Evolutionary conservation across 2,329 filamentous ascomycete species (phyloP), one percentile per base, ranked within the genome.

Genomic region (Colletotrichum simmondsii): DNA sequence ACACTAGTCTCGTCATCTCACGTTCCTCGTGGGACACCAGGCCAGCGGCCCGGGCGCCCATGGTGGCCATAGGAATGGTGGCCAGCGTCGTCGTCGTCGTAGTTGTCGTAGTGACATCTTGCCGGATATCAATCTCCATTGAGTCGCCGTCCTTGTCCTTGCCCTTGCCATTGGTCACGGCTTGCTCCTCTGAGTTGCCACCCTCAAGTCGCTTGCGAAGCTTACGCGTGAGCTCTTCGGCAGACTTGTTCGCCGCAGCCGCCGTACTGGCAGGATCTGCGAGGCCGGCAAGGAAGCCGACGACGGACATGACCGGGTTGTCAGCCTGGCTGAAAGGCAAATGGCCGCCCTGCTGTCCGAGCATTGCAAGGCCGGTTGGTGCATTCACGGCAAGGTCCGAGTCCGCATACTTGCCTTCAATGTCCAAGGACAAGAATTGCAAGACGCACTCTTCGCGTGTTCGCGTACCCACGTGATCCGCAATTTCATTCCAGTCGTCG

Each of bases 331-430:
- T 95, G 82, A 98, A 97, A 0, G 97, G 97, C 58, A 98, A 88
- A 30, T 74, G 69, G 10, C 95, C 95, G 72, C 93, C 90, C 64
- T 94, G 89, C 69, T 91, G 89, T 42, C 93, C 92, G 46, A 97
- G 86, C 87, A 93, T 86, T 68, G 90, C 87, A 68, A 94, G 85
- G 8, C 91, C 89, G 1, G 85, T 89, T 12, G 87, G 88, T 60
- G 87, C 86, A 71, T 85, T 87, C 65, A 89, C 82, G 12, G 82
- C 78, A 16, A 75, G 72, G 78, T 96, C 92, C 8, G 94, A 91
- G 78, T 98, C 95, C 11, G 98, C 87, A 79, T 98, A 99, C 81
- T 97, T 97, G 85, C 98, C 96, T 82, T 98, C 97, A 74, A 99
- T 99, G 77, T 98, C 96, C 46, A 99, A 88, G 80, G 98, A 95